These are phyloP conservation scores for Ganoderma lucidum DNA, from an alignment of 1,284 basidiomycete genomes.

Conservation along the genomic window DNA sequence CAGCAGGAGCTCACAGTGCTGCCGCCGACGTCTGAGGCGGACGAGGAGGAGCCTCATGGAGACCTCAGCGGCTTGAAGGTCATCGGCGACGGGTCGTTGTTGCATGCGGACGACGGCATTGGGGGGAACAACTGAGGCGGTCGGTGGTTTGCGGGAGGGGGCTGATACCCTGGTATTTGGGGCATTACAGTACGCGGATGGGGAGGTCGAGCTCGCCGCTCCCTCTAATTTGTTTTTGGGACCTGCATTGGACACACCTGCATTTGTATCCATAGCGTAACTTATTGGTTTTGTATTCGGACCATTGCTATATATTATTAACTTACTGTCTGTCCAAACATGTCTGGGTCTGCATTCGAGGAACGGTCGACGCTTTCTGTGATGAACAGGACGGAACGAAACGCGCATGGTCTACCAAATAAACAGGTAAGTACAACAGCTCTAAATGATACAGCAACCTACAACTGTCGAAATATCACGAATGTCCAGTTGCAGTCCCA, in stretches of 20 bases:
- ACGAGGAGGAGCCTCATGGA: conserved; percentile 26
- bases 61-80: conserved; percentile 12
- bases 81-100: background rate
- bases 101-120: background rate
- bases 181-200: background rate
- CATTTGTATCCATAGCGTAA: conserved; percentile 7
- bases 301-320: background rate
- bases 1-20: background rate
- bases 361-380: too few relatives aligned
- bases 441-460: background rate
- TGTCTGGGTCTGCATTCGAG: background rate
- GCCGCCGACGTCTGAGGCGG: conserved; percentile 20
- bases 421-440: background rate
- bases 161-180: background rate
- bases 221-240: background rate
- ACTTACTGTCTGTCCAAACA: background rate
- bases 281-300: background rate
- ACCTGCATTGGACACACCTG: background rate
- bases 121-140: background rate
- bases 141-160: background rate
- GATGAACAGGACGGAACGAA: too few relatives aligned
- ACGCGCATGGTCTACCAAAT: background rate
- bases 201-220: background rate
- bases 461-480: background rate
- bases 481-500: conserved; percentile 52